Evolutionary conservation across 78 protist species (phyloP).

Genomic region (Dictyostelium brefeldianum): DNA sequence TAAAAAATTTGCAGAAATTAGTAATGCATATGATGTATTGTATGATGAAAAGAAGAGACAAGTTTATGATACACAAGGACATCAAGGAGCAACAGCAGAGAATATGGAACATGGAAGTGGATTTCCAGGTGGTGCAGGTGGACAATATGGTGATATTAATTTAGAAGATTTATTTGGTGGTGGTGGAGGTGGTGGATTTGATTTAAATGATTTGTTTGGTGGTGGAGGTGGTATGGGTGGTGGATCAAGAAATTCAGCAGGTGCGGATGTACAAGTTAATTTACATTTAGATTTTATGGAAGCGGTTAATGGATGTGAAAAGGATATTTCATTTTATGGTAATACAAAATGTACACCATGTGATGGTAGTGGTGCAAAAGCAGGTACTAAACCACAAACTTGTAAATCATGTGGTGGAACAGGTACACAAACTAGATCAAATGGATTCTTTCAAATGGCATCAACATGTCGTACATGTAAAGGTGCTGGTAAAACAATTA

Average conservation of each 20-base stretch:
- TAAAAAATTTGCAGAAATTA: slow-evolving; percentile 71
- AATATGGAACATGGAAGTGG: slow-evolving; percentile 53
- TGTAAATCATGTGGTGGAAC: slow-evolving; percentile 59
- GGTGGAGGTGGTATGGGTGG: slow-evolving; percentile 83
- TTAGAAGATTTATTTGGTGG: slow-evolving; percentile 49
- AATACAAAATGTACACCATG: slow-evolving; percentile 74
- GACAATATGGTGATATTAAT: slow-evolving; percentile 13
- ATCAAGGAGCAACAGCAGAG: slow-evolving; percentile 64
- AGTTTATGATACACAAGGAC: slow-evolving; percentile 82
- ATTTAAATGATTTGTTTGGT: slow-evolving; percentile 30
- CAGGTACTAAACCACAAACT: slow-evolving; percentile 44
- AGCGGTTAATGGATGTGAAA: slow-evolving; percentile 84
- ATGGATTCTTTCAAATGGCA: slow-evolving; percentile 77
- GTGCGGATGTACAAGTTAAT: slow-evolving; percentile 67
- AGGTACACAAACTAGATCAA: slow-evolving; percentile 22
- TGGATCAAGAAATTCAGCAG: slow-evolving; percentile 7
- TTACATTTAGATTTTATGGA: slow-evolving; percentile 82
- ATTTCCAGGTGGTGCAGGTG: slow-evolving; percentile 27
- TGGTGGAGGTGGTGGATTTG: slow-evolving; percentile 51
- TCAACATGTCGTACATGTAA: slow-evolving; percentile 82
- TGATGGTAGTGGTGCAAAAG: slow-evolving; percentile 80
- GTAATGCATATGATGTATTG: slow-evolving; percentile 74
- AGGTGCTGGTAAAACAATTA: slow-evolving; percentile 81
- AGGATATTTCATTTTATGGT: slow-evolving; percentile 65
- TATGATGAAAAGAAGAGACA: slow-evolving; percentile 78